Base-by-base conservation (phyloP, 192 early-diverging fungal genomes). In the Coemansia reversa region DNA sequence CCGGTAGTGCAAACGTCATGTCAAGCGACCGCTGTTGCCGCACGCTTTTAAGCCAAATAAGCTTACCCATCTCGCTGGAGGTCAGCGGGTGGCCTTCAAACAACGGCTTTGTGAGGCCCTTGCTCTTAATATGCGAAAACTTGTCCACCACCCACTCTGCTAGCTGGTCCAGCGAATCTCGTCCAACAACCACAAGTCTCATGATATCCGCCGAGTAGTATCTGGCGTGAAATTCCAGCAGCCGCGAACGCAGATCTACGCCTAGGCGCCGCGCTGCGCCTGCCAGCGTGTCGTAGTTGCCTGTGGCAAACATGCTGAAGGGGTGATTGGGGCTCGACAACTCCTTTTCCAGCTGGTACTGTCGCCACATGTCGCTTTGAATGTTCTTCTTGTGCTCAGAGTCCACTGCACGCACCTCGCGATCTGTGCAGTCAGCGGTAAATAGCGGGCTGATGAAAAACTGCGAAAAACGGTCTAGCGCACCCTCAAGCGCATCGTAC, bases 161-260 rank as follows among this genome's bases (percentile, higher is more conserved):
- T 67, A 99, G 81, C 74, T 88, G 76, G 64, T 95, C 92, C 60
- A 98, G 72, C 5, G 94, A 82, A 72, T 98, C 94, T 69, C 86
- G 84, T 25, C 95, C 97, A 12, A 96, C 67, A 18, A 99, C 79
- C 30, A 90, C 90, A 18, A 97, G 82, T 78, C 91, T 91, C 95
- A 97, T 97, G 25, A 99, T 92, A 67, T 97, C 96, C 12, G 94
- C 89, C 27, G 93, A 94, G 73, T 99, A 99, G 74, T 94, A 94
- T 58, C 84, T 84, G 12, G 83, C 83, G 65, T 99, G 90, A 56
- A 97, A 97, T 51, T 94, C 89, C 39, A 99, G 67, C 48, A 97
- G 81, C 55, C 90, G 84, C 20, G 88, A 84, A 20, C 97, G 85
- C 59, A 95, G 86, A 69, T 98, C 89, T 33, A 95, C 75, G 6